These are phyloP conservation scores for Royoungia palumana DNA, from an alignment of 768 basidiomycete species.

Conservation along the genomic window DNA sequence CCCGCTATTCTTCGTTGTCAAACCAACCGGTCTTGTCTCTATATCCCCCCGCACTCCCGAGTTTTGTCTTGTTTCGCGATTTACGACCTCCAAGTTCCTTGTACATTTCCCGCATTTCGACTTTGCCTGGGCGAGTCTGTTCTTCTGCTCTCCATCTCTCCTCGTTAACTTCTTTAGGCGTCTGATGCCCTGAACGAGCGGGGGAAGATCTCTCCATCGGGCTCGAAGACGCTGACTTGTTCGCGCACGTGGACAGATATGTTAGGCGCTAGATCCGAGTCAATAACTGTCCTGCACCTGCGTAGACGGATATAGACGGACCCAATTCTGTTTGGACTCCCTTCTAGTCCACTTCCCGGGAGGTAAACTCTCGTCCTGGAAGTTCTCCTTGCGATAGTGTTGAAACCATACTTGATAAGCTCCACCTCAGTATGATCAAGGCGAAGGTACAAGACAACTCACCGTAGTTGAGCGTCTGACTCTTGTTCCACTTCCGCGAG, in stretches of 20 bases:
- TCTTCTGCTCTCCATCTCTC: slow-evolving; percentile 67
- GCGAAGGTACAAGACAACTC: slow-evolving; percentile 13
- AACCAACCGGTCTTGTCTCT: slow-evolving; percentile 83
- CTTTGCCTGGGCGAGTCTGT: slow-evolving; percentile 59
- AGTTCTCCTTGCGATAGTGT: slow-evolving; percentile 82
- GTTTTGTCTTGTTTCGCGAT: slow-evolving; percentile 66
- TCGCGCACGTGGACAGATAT: slow-evolving; percentile 39
- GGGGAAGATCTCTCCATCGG: slow-evolving; percentile 51
- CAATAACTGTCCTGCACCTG: not conserved
- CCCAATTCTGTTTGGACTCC: slow-evolving; percentile 95
- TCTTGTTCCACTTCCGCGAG: slow-evolving; percentile 82
- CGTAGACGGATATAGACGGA: slow-evolving; percentile 21
- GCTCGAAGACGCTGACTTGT: slow-evolving; percentile 39
- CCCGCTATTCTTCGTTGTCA: slow-evolving; percentile 31
- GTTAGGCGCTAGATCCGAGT: slow-evolving; percentile 47
- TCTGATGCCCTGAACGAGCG: slow-evolving; percentile 61
- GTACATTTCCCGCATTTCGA: slow-evolving; percentile 89
- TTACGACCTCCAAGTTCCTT: slow-evolving; percentile 89
- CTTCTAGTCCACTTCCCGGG: slow-evolving; percentile 88
- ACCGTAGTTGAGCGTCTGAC: slow-evolving; percentile 92
- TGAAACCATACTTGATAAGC: slow-evolving; percentile 82
- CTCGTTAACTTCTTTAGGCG: slow-evolving; percentile 74
- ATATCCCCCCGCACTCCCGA: slow-evolving; percentile 56
- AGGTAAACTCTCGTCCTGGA: slow-evolving; percentile 74
- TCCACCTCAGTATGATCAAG: slow-evolving; percentile 1